phyloP scores from a whole-genome alignment of 192 early-diverging fungal genomes.

The Backusella australiensis region DNA sequence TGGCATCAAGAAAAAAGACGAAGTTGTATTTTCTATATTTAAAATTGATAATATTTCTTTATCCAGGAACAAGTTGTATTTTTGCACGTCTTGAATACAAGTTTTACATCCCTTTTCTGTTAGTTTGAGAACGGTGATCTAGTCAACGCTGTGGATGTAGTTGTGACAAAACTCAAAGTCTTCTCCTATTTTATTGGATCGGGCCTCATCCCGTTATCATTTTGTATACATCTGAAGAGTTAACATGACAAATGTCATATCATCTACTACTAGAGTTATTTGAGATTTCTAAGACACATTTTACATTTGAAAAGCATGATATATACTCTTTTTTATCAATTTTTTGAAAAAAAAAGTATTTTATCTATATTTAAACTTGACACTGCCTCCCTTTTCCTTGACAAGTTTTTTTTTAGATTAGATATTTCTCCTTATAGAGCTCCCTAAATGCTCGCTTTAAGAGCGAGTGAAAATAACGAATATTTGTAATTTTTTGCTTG shows the following conservation, averaged over 20 bases:
- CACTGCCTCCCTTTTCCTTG: not conserved
- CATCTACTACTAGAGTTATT: not conserved
- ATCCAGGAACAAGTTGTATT: not conserved
- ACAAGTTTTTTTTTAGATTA: not conserved
- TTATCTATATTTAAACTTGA: not conserved
- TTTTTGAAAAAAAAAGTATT: not conserved
- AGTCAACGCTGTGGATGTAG: too few relatives aligned
- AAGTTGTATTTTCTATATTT: not conserved
- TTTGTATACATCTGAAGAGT: not conserved
- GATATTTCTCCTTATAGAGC: not conserved
- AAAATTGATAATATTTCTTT: not conserved
- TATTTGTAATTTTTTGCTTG: not conserved
- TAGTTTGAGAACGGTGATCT: too few relatives aligned
- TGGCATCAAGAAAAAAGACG: not conserved
- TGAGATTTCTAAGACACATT: not conserved
- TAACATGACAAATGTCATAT: too few relatives aligned
- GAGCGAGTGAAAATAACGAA: not conserved
- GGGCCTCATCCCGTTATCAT: not conserved
- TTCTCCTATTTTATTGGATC: not conserved
- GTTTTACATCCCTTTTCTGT: not conserved
- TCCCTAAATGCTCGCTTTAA: not conserved
- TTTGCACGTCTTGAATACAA: not conserved
- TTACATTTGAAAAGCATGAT: not conserved
- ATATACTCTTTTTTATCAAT: not conserved
- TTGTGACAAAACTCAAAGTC: too few relatives aligned